Evolutionary conservation across 139 green algal genomes (phyloP), one percentile per base, ranked within the genome.

Genomic region (Chlorokybus atmophyticus): DNA sequence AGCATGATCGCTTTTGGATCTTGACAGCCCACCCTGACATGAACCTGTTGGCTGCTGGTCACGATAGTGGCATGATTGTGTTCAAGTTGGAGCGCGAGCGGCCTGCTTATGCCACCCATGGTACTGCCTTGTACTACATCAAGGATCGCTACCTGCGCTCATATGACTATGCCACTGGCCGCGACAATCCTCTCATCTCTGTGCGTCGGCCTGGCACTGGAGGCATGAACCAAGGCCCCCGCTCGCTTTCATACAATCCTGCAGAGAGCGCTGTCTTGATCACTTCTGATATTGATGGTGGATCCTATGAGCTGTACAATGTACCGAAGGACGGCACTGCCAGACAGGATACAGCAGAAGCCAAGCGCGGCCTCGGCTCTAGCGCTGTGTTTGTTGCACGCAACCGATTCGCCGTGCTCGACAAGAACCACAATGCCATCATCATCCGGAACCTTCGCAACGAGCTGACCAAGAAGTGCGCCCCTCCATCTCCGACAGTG

Each of bases 21-120:
- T 82, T 99, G 25, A 68, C 83, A 27, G 86, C 84, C 3, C 92
- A 99, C 79, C 90, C 91, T 0, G 84, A 95, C 58, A 83, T 98
- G 68, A 99, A 99, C 79, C 83, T 99, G 32, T 76, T 99, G 44
- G 92, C 92, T 2, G 92, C 92, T 2, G 92, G 92, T 6, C 92
- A 99, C 62, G 92, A 99, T 81, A 94, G 82, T 53, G 90, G 90
- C 55, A 99, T 99, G 91, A 93, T 97, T 32, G 92, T 99, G 31
- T 99, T 99, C 79, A 99, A 99, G 82, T 77, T 99, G 58, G 92
- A 98, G 81, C 78, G 92, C 21, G 92, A 99, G 75, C 73, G 92
- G 2, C 92, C 89, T 2, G 86, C 92, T 0, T 94, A 88, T 71
- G 77, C 81, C 29, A 72, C 68, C 3, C 80, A 96, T 66, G 75